Percentiles rank a stretch among this genome's conserved stretches.
Evolutionary conservation across 345 rosid genomes (phyloP).

Genomic region (Ceriops zippeliana): DNA sequence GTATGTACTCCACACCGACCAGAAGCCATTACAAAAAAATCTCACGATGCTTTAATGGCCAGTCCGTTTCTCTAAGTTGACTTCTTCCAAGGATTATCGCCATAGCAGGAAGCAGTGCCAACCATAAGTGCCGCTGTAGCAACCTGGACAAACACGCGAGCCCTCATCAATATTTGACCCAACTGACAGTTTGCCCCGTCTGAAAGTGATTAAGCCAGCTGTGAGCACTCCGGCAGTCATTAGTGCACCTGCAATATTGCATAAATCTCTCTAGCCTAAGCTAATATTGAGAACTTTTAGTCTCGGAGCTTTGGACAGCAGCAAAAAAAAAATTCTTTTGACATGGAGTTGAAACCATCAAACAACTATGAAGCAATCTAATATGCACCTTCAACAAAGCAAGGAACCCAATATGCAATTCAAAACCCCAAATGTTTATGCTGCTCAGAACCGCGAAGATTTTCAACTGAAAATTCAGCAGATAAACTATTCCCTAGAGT

Average conservation of each 20-base stretch:
- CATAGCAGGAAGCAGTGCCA: conserved; percentile 79
- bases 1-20: not conserved
- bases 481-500: no score
- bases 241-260: conserved; percentile 62
- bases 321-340: not conserved
- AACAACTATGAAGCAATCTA: no score
- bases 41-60: not conserved
- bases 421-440: no score
- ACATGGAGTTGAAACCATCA: no score
- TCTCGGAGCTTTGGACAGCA: not conserved
- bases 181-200: conserved; percentile 61
- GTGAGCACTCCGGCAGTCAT: conserved; percentile 91
- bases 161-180: conserved; percentile 76
- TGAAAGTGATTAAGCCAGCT: conserved; percentile 84
- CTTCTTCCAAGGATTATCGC: conserved; percentile 75
- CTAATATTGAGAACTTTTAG: not conserved
- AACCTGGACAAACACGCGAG: conserved; percentile 71
- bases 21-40: not conserved
- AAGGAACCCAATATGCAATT: no score
- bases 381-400: no score
- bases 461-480: no score
- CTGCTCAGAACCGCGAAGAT: no score
- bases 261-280: not conserved
- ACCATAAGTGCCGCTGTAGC: conserved; percentile 76
- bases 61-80: conserved; percentile 2